phyloP scores from a whole-genome alignment of 768 basidiomycete genomes.

The Pulveroboletus ravenelii region DNA sequence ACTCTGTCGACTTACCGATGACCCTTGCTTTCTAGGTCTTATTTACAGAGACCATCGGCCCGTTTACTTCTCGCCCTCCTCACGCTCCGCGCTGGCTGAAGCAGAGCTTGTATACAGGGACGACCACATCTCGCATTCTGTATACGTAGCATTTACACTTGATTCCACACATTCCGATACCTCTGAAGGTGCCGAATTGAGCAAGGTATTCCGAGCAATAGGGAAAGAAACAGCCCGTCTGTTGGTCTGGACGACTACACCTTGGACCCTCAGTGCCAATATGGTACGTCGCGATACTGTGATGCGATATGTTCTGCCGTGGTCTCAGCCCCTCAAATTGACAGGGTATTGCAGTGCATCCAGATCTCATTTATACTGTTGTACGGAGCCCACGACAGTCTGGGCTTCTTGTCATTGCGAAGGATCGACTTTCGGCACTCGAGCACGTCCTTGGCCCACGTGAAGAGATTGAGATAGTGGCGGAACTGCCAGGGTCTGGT shows the following conservation, averaged over 20 bases:
- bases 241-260: constrained; percentile 95
- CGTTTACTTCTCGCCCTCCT: constrained; percentile 93
- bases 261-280: constrained; percentile 95
- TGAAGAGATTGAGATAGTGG: constrained; percentile 17
- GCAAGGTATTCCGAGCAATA: constrained; percentile 27
- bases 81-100: constrained; percentile 89
- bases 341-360: constrained; percentile 86
- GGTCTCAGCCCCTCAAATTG: not conserved
- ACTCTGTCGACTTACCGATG: not conserved
- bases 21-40: constrained; percentile 44
- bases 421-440: constrained; percentile 43
- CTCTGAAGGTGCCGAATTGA: constrained; percentile 10
- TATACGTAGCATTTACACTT: constrained; percentile 79
- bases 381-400: constrained; percentile 32
- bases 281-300: constrained; percentile 54
- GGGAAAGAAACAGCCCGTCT: constrained; percentile 43
- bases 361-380: constrained; percentile 63
- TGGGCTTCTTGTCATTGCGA: constrained; percentile 44
- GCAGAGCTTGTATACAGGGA: constrained; percentile 91
- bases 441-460: constrained; percentile 19
- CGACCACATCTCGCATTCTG: constrained; percentile 81
- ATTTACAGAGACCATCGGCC: constrained; percentile 86
- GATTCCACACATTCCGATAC: constrained; percentile 25
- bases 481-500: constrained; percentile 33
- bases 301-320: not conserved